Evolutionary conservation across 352 stramenopile genomes (phyloP).

Genomic region (Pythium phragmitis): DNA sequence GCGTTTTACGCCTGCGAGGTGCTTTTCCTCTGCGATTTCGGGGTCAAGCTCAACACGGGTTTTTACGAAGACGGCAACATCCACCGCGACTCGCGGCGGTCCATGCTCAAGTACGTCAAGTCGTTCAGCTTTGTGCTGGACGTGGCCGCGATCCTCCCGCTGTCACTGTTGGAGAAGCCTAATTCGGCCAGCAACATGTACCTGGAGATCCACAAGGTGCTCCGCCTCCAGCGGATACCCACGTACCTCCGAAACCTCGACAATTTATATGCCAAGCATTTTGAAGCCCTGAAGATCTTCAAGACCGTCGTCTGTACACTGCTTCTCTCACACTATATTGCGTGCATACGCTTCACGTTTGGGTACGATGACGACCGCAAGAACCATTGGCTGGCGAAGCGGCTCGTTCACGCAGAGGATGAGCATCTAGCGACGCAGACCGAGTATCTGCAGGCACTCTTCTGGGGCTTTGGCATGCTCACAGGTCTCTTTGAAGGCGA

Average conservation of each 20-base stretch:
- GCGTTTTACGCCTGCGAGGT: slow-evolving; percentile 42
- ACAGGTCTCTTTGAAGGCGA: slow-evolving; percentile 54
- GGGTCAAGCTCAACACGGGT: slow-evolving; percentile 52
- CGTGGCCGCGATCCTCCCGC: slow-evolving; percentile 39
- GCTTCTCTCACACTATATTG: slow-evolving; percentile 45
- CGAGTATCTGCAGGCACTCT: slow-evolving; percentile 50
- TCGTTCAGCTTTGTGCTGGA: slow-evolving; percentile 50
- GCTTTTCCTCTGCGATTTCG: slow-evolving; percentile 56
- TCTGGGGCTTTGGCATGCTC: slow-evolving; percentile 55
- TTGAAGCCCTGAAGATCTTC: slow-evolving; percentile 50
- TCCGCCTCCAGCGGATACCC: slow-evolving; percentile 37
- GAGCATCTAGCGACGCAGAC: slow-evolving; percentile 13
- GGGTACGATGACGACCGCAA: slow-evolving; percentile 35
- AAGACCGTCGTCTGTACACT: slow-evolving; percentile 43
- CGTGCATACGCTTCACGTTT: slow-evolving; percentile 54
- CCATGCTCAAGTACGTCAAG: slow-evolving; percentile 46
- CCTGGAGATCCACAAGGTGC: slow-evolving; percentile 42
- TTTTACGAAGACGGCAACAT: slow-evolving; percentile 50
- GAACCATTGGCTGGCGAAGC: slow-evolving; percentile 40
- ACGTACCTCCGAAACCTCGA: slow-evolving; percentile 45
- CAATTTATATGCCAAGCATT: slow-evolving; percentile 55
- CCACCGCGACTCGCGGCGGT: slow-evolving; percentile 26
- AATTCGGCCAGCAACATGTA: slow-evolving; percentile 27
- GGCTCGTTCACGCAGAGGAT: background rate
- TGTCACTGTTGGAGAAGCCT: slow-evolving; percentile 26